Percentiles rank a stretch among this genome's conserved stretches.
Conservation (phyloP, 73 alveolate genomes). For the Paramecium primaurelia region DNA sequence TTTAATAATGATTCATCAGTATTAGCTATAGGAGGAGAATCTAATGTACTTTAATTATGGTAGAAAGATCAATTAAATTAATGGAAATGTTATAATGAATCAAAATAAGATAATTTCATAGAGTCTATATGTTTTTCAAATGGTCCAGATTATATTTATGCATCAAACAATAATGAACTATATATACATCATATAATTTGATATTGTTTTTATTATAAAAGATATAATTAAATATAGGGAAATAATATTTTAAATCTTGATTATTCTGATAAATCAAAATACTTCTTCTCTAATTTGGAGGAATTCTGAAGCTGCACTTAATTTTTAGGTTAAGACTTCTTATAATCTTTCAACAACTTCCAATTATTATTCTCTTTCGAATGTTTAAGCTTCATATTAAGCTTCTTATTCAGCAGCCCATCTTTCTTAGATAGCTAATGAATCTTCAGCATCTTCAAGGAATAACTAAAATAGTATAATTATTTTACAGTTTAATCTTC, state of each 20-base stretch:
- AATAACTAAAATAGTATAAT: background rate
- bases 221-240: background rate
- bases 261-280: constrained; percentile 23
- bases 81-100: background rate
- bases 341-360: constrained; percentile 39
- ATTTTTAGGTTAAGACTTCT: constrained; percentile 9
- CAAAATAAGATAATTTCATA: background rate
- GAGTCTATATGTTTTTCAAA: background rate
- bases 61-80: background rate
- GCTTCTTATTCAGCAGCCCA: constrained; percentile 44
- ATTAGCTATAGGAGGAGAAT: background rate
- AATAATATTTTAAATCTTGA: constrained; percentile 60
- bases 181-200: background rate
- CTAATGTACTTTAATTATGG: background rate
- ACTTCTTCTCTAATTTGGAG: constrained; percentile 46
- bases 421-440: constrained; percentile 40
- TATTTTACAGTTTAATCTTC: constrained; percentile 44
- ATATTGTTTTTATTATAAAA: background rate
- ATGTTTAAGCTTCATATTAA: constrained; percentile 23
- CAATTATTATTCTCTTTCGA: constrained; percentile 41
- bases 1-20: background rate
- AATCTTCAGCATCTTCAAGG: constrained; percentile 62
- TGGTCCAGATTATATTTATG: background rate
- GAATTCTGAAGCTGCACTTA: constrained; percentile 36
- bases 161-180: background rate